Percentiles rank a stretch among this genome's conserved stretches.
Evolutionary conservation across 1,284 basidiomycete genomes (phyloP).

Genomic region (Ganoderma lingzhi): DNA sequence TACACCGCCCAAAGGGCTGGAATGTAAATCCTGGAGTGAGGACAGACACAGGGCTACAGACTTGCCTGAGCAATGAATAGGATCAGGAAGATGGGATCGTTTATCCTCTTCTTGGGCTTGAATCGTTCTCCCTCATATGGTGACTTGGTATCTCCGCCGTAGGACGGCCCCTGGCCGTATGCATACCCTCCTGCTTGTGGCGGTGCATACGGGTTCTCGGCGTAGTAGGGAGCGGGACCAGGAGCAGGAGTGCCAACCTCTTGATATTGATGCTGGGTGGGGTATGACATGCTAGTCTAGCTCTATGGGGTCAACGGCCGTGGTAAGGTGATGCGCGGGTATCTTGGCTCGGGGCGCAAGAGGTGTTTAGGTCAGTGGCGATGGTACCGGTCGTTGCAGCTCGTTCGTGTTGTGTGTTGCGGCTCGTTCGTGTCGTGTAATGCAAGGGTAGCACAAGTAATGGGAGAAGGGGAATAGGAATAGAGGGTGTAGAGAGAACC

Average conservation of each 20-base stretch:
- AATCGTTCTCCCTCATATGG: slow-evolving; percentile 73
- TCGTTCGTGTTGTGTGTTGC: neutral
- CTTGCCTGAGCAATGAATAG: slow-evolving; percentile 71
- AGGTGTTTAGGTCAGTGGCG: neutral
- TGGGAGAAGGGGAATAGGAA: neutral
- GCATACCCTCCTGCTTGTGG: slow-evolving; percentile 21
- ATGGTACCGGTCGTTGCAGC: neutral
- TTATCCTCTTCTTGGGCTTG: slow-evolving; percentile 72
- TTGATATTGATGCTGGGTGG: slow-evolving; percentile 25
- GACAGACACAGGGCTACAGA: neutral
- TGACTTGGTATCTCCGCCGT: slow-evolving; percentile 53
- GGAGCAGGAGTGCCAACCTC: slow-evolving; percentile 30
- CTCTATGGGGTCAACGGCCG: neutral
- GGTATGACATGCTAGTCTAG: slow-evolving; percentile 5
- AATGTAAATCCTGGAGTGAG: too few relatives aligned
- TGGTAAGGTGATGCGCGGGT: neutral
- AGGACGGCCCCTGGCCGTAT: slow-evolving; percentile 14
- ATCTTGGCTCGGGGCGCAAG: neutral
- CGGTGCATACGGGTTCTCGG: slow-evolving; percentile 25
- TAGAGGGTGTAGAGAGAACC: neutral
- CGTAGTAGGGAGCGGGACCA: slow-evolving; percentile 28
- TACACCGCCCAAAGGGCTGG: slow-evolving; percentile 35
- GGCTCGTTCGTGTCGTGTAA: neutral
- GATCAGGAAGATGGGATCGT: slow-evolving; percentile 77
- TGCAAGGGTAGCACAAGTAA: neutral